A percentile compares a stretch with the other conserved stretches of the same genome.
Evolutionary conservation across 2,329 filamentous ascomycete species (phyloP).

Genomic region (Fusarium euwallaceae): DNA sequence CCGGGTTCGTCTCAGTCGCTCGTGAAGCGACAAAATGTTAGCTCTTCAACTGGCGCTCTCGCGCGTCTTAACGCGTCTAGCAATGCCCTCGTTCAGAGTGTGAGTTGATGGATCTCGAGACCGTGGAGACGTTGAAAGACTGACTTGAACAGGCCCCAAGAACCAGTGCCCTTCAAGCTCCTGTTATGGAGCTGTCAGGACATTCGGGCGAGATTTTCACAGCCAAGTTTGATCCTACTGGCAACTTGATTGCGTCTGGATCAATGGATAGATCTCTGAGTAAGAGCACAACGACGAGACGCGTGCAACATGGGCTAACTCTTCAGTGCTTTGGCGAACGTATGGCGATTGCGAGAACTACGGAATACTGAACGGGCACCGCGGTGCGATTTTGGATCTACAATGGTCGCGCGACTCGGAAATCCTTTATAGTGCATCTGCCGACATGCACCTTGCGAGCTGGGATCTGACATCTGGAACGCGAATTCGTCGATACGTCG

Average conservation of each 20-base stretch:
- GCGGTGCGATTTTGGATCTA: constrained; percentile 89
- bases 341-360: constrained; percentile 97
- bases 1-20: constrained; percentile 84
- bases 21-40: constrained; percentile 88
- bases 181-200: constrained; percentile 93
- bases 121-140: background rate
- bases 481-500: constrained; percentile 90
- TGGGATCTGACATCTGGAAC: constrained; percentile 96
- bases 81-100: constrained; percentile 64
- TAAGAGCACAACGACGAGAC: constrained; percentile 58
- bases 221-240: constrained; percentile 89
- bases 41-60: constrained; percentile 61
- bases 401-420: constrained; percentile 97
- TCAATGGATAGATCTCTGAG: constrained; percentile 94
- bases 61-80: constrained; percentile 65
- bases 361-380: constrained; percentile 87
- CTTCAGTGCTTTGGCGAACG: constrained; percentile 89
- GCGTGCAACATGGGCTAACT: constrained; percentile 26
- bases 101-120: constrained; percentile 48
- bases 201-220: constrained; percentile 89
- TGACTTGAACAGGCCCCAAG: constrained; percentile 72
- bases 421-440: constrained; percentile 91
- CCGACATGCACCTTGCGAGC: constrained; percentile 92
- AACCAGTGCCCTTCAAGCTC: constrained; percentile 86
- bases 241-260: constrained; percentile 90